A percentile compares a stretch with the other conserved stretches of the same genome.
These are phyloP conservation scores for Debaryomyces psychrophilus DNA, from an alignment of 1,139 yeast genomes.

Conservation along the genomic window DNA sequence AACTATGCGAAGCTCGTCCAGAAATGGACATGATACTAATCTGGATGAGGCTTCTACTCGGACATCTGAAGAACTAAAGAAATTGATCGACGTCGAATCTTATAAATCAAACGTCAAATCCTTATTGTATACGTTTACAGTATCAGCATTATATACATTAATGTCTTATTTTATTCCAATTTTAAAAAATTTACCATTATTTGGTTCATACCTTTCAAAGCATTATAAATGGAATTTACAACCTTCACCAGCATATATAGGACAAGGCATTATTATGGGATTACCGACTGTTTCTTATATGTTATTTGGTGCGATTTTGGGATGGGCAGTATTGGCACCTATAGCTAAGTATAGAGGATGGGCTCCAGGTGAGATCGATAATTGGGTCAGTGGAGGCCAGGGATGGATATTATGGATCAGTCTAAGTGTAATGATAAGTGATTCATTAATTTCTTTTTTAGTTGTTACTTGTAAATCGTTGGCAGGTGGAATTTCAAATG, in stretches of 20 bases:
- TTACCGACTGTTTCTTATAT: slow-evolving; percentile 86
- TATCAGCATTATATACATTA: slow-evolving; percentile 76
- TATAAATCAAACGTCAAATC: slow-evolving; percentile 63
- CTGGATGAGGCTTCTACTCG: slow-evolving; percentile 16
- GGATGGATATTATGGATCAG: slow-evolving; percentile 98
- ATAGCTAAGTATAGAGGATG: slow-evolving; percentile 68
- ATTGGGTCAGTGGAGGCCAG: slow-evolving; percentile 92
- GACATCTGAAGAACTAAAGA: slow-evolving; percentile 15
- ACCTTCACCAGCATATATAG: slow-evolving; percentile 96
- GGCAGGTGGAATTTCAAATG: not conserved
- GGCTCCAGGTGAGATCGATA: slow-evolving; percentile 90
- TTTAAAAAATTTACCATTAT: slow-evolving; percentile 68
- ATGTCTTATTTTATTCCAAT: slow-evolving; percentile 73
- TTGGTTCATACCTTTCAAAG: slow-evolving; percentile 67
- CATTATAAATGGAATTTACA: slow-evolving; percentile 86
- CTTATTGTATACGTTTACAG: slow-evolving; percentile 59
- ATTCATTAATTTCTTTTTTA: slow-evolving; percentile 78
- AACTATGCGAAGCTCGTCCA: not conserved
- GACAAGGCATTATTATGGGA: slow-evolving; percentile 98
- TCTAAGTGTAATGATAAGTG: slow-evolving; percentile 91
- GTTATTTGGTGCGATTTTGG: slow-evolving; percentile 85
- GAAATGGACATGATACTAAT: not conserved
- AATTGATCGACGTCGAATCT: slow-evolving; percentile 9
- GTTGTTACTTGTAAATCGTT: slow-evolving; percentile 60
- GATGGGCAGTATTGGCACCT: slow-evolving; percentile 93